phyloP scores from a whole-genome alignment of 2,329 filamentous ascomycete genomes.

The Metarhizium rileyi region DNA sequence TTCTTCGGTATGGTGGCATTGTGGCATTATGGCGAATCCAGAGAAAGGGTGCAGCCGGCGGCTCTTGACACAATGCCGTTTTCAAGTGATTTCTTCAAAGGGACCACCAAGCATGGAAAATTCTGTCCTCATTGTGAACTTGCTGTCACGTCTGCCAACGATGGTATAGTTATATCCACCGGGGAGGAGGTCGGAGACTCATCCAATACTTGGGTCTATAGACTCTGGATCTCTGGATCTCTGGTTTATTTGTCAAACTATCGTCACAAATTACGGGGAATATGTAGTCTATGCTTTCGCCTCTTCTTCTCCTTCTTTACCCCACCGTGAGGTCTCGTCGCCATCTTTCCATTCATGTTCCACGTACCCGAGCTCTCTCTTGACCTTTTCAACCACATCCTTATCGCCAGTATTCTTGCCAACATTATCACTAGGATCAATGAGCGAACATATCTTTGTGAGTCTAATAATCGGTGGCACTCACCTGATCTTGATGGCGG shows the following conservation, averaged over 20 bases:
- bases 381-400: conserved; percentile 69
- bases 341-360: conserved; percentile 77
- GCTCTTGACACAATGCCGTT: too few relatives aligned
- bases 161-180: not conserved
- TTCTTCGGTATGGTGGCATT: not conserved
- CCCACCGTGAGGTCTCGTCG: conserved; percentile 79
- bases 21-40: not conserved
- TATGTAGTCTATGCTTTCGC: conserved; percentile 1
- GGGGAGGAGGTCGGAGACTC: not conserved
- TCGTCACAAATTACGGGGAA: not conserved
- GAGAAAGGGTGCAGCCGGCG: too few relatives aligned
- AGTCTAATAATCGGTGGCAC: conserved; percentile 3
- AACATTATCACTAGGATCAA: conserved; percentile 54
- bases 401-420: conserved; percentile 92
- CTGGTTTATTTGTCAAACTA: not conserved
- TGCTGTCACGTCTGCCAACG: not conserved
- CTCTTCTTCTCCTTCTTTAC: conserved; percentile 36
- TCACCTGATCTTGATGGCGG: conserved; percentile 78
- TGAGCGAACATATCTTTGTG: conserved; percentile 10
- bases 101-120: not conserved
- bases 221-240: not conserved
- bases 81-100: not conserved
- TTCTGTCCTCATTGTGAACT: not conserved
- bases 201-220: not conserved
- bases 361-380: conserved; percentile 74